phyloP scores from a whole-genome alignment of 371 early-diverging fungal genomes.

The Mortierella sp. region DNA sequence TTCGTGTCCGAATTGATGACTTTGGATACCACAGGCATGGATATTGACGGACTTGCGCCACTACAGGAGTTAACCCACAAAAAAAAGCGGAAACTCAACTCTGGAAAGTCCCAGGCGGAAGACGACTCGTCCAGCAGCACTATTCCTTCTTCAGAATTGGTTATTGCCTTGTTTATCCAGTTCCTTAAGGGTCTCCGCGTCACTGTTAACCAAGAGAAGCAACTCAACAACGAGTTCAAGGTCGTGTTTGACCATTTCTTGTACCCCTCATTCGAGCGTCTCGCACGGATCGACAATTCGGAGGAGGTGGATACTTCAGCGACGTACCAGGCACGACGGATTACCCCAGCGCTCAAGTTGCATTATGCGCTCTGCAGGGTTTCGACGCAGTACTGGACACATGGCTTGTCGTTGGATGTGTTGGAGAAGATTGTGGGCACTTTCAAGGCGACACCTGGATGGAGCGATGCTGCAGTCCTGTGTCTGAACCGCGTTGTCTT shows the following conservation, averaged over 20 bases:
- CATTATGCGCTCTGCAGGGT: constrained; percentile 64
- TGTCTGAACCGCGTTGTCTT: constrained; percentile 41
- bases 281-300: background rate
- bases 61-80: constrained; percentile 15
- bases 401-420: constrained; percentile 20
- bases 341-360: constrained; percentile 65
- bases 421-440: constrained; percentile 16
- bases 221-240: constrained; percentile 37
- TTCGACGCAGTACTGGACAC: constrained; percentile 63
- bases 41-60: constrained; percentile 27
- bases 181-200: constrained; percentile 64
- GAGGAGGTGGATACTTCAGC: constrained; percentile 19
- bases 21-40: constrained; percentile 22
- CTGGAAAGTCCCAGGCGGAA: constrained; percentile 58
- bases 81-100: constrained; percentile 49
- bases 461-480: constrained; percentile 38
- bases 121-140: background rate
- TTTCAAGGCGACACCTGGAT: constrained; percentile 27
- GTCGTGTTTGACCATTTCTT: constrained; percentile 38
- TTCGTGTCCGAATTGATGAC: constrained; percentile 56
- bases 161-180: constrained; percentile 59
- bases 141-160: constrained; percentile 35
- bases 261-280: constrained; percentile 38
- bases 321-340: constrained; percentile 25
- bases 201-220: constrained; percentile 61